Base-by-base conservation (phyloP, 108 stramenopile species). In the Epithemia pelagica region DNA sequence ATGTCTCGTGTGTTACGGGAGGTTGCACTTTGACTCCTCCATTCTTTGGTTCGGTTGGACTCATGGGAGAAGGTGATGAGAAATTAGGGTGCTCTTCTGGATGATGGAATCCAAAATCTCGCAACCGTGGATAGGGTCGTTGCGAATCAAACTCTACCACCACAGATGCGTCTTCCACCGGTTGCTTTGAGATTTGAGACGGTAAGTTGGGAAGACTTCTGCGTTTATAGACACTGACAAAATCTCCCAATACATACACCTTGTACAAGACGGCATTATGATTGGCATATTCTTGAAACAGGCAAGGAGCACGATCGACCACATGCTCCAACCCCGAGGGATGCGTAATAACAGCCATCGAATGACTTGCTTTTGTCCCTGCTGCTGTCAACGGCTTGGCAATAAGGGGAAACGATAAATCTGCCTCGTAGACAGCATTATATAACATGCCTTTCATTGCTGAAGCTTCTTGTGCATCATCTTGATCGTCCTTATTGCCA, bases 131-230 rank as follows among this genome's bases (percentile, higher is more conserved):
- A 71, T 95, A 95, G 0, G 88, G 89, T 28, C 84, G 72, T 71
- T 95, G 94, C 22, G 89, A 90, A 77, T 95, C 89, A 59, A 95
- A 95, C 56, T 89, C 88, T 30, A 90, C 77, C 37, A 74, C 64
- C 66, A 74, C 70, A 33, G 58, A 68, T 19, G 67, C 27, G 32
- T n/a, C 54, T 22, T 55, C 59, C 25, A 24, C 60, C 31, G 30
- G 61, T 61, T 55, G 59, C n/a, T 19, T 52, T 10, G 37, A 10
- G n/a, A n/a, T n/a, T 5, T 15, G 5, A 37, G 61, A 52, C 2
- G 92, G 92, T 25, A 95, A 67, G 64, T 95, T 85, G 10, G 94
- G 94, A 30, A 92, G 66, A 64, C 81, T 82, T 55, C 76, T 66
- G 62, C 94, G 73, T 53, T 69, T 32, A 68, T 89, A 90, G 0